A percentile compares a stretch with the other conserved stretches of the same genome.
phyloP scores from a whole-genome alignment of 352 stramenopile species.

The Pythium utonaiense region DNA sequence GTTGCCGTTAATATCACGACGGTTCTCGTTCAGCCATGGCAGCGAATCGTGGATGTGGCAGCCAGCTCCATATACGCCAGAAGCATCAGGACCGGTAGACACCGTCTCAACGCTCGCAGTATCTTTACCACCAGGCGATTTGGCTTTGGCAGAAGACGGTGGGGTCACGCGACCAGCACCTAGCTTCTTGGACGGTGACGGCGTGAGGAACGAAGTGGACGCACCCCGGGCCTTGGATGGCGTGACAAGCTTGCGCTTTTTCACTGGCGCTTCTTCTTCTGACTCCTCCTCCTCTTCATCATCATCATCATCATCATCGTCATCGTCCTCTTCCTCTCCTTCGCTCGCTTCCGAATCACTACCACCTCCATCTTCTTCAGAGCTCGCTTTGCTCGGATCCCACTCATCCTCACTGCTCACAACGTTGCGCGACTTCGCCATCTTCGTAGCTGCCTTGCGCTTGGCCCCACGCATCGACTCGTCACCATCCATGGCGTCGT shows the following conservation, averaged over 20 bases:
- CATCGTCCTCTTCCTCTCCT: constrained; percentile 19
- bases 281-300: constrained; percentile 42
- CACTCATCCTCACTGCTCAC: constrained; percentile 59
- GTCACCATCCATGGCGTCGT: constrained; percentile 58
- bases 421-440: constrained; percentile 15
- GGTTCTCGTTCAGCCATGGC: constrained; percentile 83
- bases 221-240: constrained; percentile 25
- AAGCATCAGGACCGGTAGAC: constrained; percentile 21
- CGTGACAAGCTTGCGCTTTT: constrained; percentile 32
- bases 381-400: constrained; percentile 18
- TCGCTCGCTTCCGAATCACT: constrained; percentile 24
- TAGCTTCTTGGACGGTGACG: constrained; percentile 21
- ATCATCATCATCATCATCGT: constrained; percentile 42
- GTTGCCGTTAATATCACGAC: constrained; percentile 88
- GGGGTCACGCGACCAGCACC: constrained; percentile 14
- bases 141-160: constrained; percentile 19
- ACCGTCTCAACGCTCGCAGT: constrained; percentile 14
- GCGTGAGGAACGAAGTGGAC: constrained; percentile 38
- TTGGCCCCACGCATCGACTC: constrained; percentile 4
- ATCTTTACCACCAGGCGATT: constrained; percentile 15
- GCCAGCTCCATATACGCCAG: constrained; percentile 47
- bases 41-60: constrained; percentile 92
- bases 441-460: neutral
- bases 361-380: constrained; percentile 24
- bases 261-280: constrained; percentile 42